Evolutionary conservation across 1,139 yeast species (phyloP), one percentile per base, ranked within the genome.

Genomic region (Pichia sp.): DNA sequence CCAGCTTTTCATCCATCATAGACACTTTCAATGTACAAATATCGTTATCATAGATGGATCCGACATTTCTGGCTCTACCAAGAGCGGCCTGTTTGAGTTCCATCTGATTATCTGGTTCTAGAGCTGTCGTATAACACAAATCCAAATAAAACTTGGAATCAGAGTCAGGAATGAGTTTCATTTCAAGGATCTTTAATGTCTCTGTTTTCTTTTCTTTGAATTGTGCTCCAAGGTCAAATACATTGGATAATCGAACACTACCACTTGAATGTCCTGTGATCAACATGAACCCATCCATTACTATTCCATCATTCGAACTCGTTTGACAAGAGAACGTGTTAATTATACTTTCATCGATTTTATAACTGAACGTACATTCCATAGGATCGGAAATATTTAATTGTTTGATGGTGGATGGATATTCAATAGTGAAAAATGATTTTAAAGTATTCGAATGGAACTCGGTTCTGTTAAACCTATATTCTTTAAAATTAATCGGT

Each of bases 261-360:
- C 64, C 64, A 45, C 58, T 55, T 2, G 52, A 45, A 31, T 50
- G 52, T 3, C 61, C 62, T 3, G 55, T 44, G 5, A 55, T 7
- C 10, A 47, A 9, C 5, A 41, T 26, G 32, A 38, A 29, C 7
- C 48, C 48, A 34, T 29, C 37, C 23, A 41, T 33, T 11, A 44
- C 16, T 16, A 44, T 7, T 4, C 48, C 46, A 23, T 44, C 40
- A 16, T 37, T 7, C 29, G 33, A 38, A 27, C 28, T 34, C 6
- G 27, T 31, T 16, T 44, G 42, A n/a, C 33, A 16, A 10, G 36
- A 11, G 29, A 47, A n/a, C 29, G 48, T 41, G 36, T 27, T 27
- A 29, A 51, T 47, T 31, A 31, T 8, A 29, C 48, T 48, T 31
- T 44, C 46, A 40, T 51, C 55, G n/a, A 54, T 58, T 26, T 47